Evolutionary conservation across 1,284 basidiomycete genomes (phyloP), one percentile per base, ranked within the genome.

Genomic region (Sporisorium exsertum): DNA sequence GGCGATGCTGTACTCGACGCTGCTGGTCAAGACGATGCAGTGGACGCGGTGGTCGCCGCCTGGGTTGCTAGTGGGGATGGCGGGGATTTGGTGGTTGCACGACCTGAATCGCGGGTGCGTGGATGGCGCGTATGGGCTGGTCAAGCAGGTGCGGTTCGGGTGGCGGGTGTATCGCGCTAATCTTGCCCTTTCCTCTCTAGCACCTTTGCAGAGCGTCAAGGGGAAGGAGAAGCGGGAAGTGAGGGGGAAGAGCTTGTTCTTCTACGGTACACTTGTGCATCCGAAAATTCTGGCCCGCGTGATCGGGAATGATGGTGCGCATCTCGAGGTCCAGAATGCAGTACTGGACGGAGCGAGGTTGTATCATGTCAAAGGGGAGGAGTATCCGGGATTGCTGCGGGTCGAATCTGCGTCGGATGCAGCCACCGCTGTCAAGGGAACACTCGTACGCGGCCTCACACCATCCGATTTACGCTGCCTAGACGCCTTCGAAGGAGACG

Each of bases 191-290:
- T 18, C n/a, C 27, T n/a, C 5, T 4, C 1, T 20, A n/a, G 12
- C 47, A 40, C 54, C n/a, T 22, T 35, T 35, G 27, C 24, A 10
- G 27, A 40, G 15, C 49, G 43, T 8, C 10, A 18, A 16, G 20
- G 50, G 6, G 20, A 43, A 45, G 53, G 29, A 53, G 42, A 40
- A 16, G 37, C 37, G 37, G 16, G 27, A 47, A 29, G 26, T 15
- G 3, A 10, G 35, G 27, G 66, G 57, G 1, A 37, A 22, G 32
- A 55, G 51, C 13, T 3, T 81, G 62, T 79, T 81, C 64, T 81
- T 81, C 57, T 81, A 78, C 58, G 79, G 79, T 15, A 81, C 77
- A 4, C 52, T 81, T 1, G 77, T 81, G 12, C 79, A 81, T 60
- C 79, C 79, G 4, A 58, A 59, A 24, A 77, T 81, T 50, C 56